These are phyloP conservation scores for Gamsiella multidivaricata DNA, from an alignment of 192 early-diverging fungal genomes.

Conservation along the genomic window DNA sequence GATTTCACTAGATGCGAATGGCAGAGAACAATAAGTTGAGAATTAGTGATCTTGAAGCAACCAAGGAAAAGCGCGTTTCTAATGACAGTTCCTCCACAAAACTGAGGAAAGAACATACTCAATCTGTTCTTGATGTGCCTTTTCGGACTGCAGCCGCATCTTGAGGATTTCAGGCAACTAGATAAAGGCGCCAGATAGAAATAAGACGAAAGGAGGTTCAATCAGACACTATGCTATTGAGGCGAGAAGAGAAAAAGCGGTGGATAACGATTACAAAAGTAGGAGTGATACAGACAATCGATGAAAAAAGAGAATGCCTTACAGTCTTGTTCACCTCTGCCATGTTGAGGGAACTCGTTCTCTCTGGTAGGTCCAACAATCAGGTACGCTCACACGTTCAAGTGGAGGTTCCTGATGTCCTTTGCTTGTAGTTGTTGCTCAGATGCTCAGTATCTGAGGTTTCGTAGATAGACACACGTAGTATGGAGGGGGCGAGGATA, in stretches of 20 bases:
- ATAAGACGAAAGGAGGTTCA: no score
- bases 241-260: no score
- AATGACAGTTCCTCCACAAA: no score
- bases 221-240: no score
- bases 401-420: slow-evolving; percentile 36
- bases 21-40: not conserved
- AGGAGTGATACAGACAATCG: not conserved
- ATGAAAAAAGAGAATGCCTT: slow-evolving; percentile 1
- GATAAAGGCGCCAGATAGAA: no score
- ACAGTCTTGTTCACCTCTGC: slow-evolving; percentile 52
- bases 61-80: no score
- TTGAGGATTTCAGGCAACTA: slow-evolving; percentile 52
- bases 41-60: no score
- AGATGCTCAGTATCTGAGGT: no score
- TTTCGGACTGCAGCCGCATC: slow-evolving; percentile 52
- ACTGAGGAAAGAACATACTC: no score
- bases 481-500: no score
- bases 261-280: not conserved
- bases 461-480: no score
- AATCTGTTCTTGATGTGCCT: slow-evolving; percentile 47
- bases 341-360: slow-evolving; percentile 47
- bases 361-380: slow-evolving; percentile 25
- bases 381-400: slow-evolving; percentile 36
- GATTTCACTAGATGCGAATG: slow-evolving; percentile 28
- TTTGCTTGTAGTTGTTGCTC: not conserved